Evolutionary conservation across 306 rosid species (phyloP).

Genomic region (Quercus glauca): DNA sequence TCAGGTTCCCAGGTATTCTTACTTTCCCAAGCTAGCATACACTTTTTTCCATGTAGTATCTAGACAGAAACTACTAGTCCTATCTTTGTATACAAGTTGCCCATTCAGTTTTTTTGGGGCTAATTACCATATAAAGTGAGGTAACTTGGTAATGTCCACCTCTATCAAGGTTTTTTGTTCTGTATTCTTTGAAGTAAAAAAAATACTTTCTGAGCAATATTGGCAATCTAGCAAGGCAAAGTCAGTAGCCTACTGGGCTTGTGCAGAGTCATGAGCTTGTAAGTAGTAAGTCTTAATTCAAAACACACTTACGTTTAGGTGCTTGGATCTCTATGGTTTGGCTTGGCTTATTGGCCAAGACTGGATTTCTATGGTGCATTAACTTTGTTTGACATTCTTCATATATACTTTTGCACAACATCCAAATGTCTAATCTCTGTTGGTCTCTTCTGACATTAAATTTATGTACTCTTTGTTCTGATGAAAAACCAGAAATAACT

Average conservation of each 20-base stretch:
- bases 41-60: background rate
- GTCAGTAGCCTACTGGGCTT: background rate
- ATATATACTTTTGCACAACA: background rate
- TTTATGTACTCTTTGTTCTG: too few species aligned
- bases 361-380: background rate
- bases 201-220: background rate
- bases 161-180: background rate
- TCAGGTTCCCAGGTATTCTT: constrained; percentile 93
- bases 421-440: too few species aligned
- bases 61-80: background rate
- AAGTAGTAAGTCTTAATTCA: background rate
- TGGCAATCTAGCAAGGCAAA: background rate
- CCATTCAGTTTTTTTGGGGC: background rate
- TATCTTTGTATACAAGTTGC: background rate
- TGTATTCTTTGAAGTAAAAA: background rate
- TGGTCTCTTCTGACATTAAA: too few species aligned
- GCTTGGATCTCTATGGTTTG: background rate
- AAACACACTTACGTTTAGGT: background rate
- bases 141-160: background rate
- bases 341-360: background rate
- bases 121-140: background rate
- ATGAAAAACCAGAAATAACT: too few species aligned
- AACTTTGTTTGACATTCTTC: background rate
- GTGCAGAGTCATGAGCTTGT: constrained; percentile 1
- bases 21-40: constrained; percentile 4